phyloP scores from a whole-genome alignment of 2,329 filamentous ascomycete genomes.

The Ophiostoma australiae region DNA sequence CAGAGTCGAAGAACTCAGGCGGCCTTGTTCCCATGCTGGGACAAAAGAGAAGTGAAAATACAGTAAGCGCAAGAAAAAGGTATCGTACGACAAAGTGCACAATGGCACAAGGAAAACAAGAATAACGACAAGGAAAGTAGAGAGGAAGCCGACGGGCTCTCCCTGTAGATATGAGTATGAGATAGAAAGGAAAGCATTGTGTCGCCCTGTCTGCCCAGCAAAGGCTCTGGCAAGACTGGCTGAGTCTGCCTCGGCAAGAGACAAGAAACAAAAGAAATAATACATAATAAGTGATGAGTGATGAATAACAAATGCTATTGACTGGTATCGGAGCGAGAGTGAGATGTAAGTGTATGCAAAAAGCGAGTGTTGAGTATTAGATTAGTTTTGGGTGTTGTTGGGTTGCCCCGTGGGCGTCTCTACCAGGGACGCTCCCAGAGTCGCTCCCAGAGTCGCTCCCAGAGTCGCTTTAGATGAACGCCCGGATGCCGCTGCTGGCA shows the following conservation, averaged over 20 bases:
- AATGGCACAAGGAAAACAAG: not conserved
- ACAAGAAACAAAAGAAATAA: not conserved
- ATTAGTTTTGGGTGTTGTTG: not conserved
- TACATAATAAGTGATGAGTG: no score
- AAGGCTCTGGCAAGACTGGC: not conserved
- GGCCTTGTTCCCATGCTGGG: not conserved
- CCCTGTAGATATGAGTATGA: not conserved
- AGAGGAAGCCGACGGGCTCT: not conserved
- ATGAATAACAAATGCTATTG: not conserved
- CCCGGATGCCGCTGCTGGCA: constrained; percentile 24
- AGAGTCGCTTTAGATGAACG: constrained; percentile 20
- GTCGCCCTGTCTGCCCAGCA: not conserved
- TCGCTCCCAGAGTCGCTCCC: no score
- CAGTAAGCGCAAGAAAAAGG: not conserved
- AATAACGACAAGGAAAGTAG: constrained; percentile 5
- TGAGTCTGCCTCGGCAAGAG: not conserved
- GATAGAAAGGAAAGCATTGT: not conserved
- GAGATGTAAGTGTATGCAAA: not conserved
- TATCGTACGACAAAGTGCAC: constrained; percentile 8
- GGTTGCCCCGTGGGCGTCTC: not conserved
- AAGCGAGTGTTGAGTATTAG: not conserved
- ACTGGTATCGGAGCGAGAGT: not conserved
- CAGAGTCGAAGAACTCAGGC: not conserved
- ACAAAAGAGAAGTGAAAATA: not conserved
- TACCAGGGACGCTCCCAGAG: not conserved